Evolutionary conservation across 176 grass and related monocot genomes (phyloP), one percentile per base, ranked within the genome.

Genomic region (Eleusine indica): DNA sequence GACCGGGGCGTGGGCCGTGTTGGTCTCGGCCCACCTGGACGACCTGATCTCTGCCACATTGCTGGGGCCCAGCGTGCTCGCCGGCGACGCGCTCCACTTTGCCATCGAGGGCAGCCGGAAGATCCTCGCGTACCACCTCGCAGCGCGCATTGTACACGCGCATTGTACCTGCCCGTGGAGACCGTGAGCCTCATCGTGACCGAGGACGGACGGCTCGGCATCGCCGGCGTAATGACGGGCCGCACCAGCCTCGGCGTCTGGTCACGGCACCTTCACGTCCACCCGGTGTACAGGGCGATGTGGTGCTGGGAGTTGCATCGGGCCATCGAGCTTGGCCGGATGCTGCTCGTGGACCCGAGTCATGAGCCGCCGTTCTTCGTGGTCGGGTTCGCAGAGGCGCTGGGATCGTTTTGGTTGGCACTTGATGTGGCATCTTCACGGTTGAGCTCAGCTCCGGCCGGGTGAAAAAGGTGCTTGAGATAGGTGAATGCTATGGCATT

Each of bases 81-180:
- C 38, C 18, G 52, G 35, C 7, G 54, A 61, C 0, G 4, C 19
- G 0, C 37, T 76, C 37, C 58, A 42, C 22, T 76, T 76, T 21
- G 16, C 13, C 1, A 0, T 61, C 1, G 11, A n/a, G 2, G 1
- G 6, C 6, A 32, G 73, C 52, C 8, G 2, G 7, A 11, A 1
- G 56, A 21, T 75, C 9, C 9, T 75, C 2, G 56, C 2, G 49
- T 75, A 39, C 4, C 30, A 75, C 7, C 38, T 75, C 16, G 0
- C 4, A 0, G 4, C 8, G 17, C 1, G 1, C 19, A 49, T 38
- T 0, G 11, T 16, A 30, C n/a, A n/a, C 8, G 17, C 1, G 1
- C 19, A 49, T 29, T 48, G 11, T 2, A 0, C 3, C 7, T 7
- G 17, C 10, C 11, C 13, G 6, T 2, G 4, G 3, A 5, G 38